Evolutionary conservation across 2,329 filamentous ascomycete genomes (phyloP).

Genomic region (Xenoacremonium recifei): DNA sequence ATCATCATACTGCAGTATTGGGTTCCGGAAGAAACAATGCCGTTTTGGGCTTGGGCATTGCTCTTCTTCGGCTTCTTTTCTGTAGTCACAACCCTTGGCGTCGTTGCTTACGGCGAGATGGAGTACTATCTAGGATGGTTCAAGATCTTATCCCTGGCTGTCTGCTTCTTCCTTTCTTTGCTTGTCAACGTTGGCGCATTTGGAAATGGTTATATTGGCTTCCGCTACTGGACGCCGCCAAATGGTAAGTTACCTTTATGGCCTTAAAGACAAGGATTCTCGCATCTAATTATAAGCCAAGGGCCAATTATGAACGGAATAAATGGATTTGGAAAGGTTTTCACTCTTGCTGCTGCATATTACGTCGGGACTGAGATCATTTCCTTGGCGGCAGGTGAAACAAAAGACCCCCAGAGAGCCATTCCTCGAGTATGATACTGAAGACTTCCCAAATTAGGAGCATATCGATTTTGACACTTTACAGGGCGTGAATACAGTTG

Average conservation of each 20-base stretch:
- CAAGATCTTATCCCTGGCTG: not conserved
- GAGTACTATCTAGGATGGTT: slow-evolving; percentile 1
- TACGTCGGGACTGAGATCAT: slow-evolving; percentile 3
- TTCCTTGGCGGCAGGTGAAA: slow-evolving; percentile 1
- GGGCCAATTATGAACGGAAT: slow-evolving; percentile 3
- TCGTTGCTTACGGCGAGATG: not conserved
- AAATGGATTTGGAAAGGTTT: slow-evolving; percentile 1
- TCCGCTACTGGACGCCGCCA: slow-evolving; percentile 2
- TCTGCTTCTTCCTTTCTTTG: slow-evolving; percentile 1
- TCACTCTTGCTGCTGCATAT: slow-evolving; percentile 1
- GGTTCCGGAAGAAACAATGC: slow-evolving; percentile 1
- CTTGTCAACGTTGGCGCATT: slow-evolving; percentile 2
- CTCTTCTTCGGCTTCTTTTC: not conserved
- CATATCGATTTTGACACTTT: too few relatives aligned
- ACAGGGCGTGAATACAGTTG: slow-evolving; percentile 1
- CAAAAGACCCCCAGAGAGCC: slow-evolving; percentile 3
- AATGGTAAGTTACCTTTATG: too few relatives aligned
- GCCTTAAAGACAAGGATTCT: too few relatives aligned
- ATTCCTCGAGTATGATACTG: not conserved
- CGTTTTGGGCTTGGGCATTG: not conserved
- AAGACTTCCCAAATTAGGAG: too few relatives aligned
- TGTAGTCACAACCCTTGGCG: slow-evolving; percentile 1
- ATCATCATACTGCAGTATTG: slow-evolving; percentile 1
- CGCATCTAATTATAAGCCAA: too few relatives aligned
- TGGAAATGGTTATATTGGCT: slow-evolving; percentile 4